phyloP scores from a whole-genome alignment of 2,329 filamentous ascomycete genomes.

The Trichoderma sp. region DNA sequence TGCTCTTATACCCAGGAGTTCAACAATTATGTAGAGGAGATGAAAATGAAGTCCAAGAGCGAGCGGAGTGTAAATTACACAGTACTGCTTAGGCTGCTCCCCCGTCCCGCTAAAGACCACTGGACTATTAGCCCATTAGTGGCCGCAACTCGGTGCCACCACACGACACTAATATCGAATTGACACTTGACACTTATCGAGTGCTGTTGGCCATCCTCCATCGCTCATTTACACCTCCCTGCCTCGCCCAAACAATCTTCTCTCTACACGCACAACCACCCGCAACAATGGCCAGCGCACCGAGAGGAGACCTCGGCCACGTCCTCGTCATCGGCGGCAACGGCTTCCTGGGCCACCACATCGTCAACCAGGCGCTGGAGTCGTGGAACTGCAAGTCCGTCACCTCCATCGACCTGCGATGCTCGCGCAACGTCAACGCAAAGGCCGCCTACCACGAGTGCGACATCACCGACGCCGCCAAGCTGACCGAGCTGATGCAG shows the following conservation, averaged over 20 bases:
- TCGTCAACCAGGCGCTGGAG: slow-evolving; percentile 72
- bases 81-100: not conserved
- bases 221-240: not conserved
- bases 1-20: not conserved
- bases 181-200: not conserved
- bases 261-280: not conserved
- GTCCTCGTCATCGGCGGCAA: slow-evolving; percentile 83
- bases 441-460: slow-evolving; percentile 69
- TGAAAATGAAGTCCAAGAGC: not conserved
- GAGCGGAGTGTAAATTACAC: not conserved
- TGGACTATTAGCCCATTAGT: not conserved
- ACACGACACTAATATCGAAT: not conserved
- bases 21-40: not conserved
- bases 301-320: slow-evolving; percentile 58
- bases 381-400: slow-evolving; percentile 57
- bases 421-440: slow-evolving; percentile 67
- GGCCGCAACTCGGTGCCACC: not conserved
- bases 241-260: not conserved
- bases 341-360: slow-evolving; percentile 82
- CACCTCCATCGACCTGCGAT: slow-evolving; percentile 73
- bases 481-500: slow-evolving; percentile 65
- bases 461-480: slow-evolving; percentile 72
- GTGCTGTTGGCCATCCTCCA: not conserved
- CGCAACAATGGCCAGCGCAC: slow-evolving; percentile 24
- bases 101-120: not conserved